Evolutionary conservation across 192 early-diverging fungal genomes (phyloP), one percentile per base, ranked within the genome.

Genomic region (Coemansia nantahalensis): DNA sequence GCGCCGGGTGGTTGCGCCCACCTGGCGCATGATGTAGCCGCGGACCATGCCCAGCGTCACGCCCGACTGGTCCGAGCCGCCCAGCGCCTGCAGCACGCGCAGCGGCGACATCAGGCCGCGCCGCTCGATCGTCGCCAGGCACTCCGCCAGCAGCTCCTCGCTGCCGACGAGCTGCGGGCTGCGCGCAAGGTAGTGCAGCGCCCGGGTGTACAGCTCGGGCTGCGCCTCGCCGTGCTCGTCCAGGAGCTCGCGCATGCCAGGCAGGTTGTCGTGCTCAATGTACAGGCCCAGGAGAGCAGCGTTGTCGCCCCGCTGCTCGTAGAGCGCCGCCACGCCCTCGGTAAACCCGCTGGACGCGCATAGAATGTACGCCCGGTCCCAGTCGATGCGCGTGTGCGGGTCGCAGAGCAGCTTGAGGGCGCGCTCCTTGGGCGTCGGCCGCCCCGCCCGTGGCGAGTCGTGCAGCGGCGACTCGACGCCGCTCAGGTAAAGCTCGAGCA

Each of bases 321-420:
- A 91, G 17, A 98, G 77, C 60, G 86, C 93, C 19, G 95, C 81
- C 18, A 89, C 84, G 0, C 94, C 96, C 2, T 86, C 86, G 40
- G 84, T 82, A 65, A 96, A 98, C 1, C 83, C 65, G 37, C 88
- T 85, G 39, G 86, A 79, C 31, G 93, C 87, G 53, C 94, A 97
- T 7, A 98, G 78, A 8, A 97, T 86, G 42, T 95, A 76, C 1
- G 94, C 94, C 17, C 95, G 90, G 56, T 96, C 93, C 48, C 86
- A 80, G 74, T 98, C 95, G 54, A 94, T 92, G 13, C 62, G 65
- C 5, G 91, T 82, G 45, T 65, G 75, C 3, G 86, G 79, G 55
- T 84, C 80, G 40, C 83, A 78, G 31, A 97, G 56, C 37, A 97
- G 49, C 15, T 61, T 76, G 55, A 94, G 60, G 0, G 86, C 85